phyloP scores from a whole-genome alignment of 257 asterid genomes.

The Hygrophila difformis region DNA sequence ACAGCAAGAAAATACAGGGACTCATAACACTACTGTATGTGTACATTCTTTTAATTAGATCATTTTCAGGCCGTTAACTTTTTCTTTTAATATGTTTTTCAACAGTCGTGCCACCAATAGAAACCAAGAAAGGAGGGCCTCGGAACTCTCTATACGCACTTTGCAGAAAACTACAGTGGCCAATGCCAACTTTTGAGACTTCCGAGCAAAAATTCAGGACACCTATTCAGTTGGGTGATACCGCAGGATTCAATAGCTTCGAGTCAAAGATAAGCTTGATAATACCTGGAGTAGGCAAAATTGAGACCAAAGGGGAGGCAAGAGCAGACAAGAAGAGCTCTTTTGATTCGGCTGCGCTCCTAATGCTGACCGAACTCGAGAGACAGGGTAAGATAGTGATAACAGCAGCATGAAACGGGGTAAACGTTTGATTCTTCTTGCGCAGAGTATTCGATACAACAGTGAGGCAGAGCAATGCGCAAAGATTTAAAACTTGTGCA shows the following conservation, averaged over 20 bases:
- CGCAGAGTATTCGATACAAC: no score
- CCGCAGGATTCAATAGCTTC: constrained; percentile 46
- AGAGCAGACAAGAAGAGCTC: constrained; percentile 82
- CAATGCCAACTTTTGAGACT: constrained; percentile 58
- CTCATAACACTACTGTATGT: no score
- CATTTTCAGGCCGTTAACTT: no score
- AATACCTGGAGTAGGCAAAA: constrained; percentile 46
- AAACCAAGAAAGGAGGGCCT: constrained; percentile 87
- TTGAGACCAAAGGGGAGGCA: constrained; percentile 61
- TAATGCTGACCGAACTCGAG: constrained; percentile 60
- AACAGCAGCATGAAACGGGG: constrained; percentile 10
- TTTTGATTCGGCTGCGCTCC: constrained; percentile 72
- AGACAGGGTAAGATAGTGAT: constrained; percentile 41
- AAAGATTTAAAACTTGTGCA: no score
- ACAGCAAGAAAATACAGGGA: no score
- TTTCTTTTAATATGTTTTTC: no score
- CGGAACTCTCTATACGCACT: constrained; percentile 51
- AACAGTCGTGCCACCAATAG: constrained; percentile 56
- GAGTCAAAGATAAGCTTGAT: constrained; percentile 61
- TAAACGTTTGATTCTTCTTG: no score
- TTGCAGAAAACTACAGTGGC: constrained; percentile 80
- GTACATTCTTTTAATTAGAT: background rate
- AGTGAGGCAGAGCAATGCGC: no score
- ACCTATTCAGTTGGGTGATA: constrained; percentile 42
- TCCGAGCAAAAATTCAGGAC: constrained; percentile 59